phyloP scores from a whole-genome alignment of 2,329 filamentous ascomycete species.

The Akanthomyces dipterigenus region DNA sequence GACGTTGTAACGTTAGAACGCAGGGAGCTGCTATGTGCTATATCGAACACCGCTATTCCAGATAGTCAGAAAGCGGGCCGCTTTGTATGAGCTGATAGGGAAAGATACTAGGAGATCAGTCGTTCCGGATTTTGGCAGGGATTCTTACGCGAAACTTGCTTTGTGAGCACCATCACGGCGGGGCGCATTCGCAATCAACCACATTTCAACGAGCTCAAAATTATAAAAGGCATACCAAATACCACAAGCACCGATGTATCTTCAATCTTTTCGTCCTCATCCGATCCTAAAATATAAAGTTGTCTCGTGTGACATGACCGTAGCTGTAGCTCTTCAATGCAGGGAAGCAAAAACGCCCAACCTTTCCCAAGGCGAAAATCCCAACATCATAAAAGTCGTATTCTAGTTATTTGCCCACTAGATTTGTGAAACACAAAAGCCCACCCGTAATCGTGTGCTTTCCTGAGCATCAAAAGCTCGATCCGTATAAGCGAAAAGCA shows the following conservation, averaged over 20 bases:
- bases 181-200: no score
- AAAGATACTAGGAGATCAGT: no score
- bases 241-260: not conserved
- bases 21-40: no score
- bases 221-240: no score
- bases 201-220: no score
- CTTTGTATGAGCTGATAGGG: no score
- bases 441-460: not conserved
- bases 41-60: no score
- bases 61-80: no score
- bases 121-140: no score
- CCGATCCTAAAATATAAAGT: not conserved
- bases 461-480: not conserved
- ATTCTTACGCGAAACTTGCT: no score
- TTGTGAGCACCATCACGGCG: no score
- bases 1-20: no score
- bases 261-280: not conserved
- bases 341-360: constrained; percentile 1
- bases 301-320: not conserved
- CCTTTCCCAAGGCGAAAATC: not conserved
- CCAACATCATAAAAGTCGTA: constrained; percentile 6
- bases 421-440: not conserved
- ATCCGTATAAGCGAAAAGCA: not conserved
- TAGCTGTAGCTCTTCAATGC: not conserved
- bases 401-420: not conserved